phyloP scores from a whole-genome alignment of 2,329 filamentous ascomycete species.

The Fusarium cicatricum region DNA sequence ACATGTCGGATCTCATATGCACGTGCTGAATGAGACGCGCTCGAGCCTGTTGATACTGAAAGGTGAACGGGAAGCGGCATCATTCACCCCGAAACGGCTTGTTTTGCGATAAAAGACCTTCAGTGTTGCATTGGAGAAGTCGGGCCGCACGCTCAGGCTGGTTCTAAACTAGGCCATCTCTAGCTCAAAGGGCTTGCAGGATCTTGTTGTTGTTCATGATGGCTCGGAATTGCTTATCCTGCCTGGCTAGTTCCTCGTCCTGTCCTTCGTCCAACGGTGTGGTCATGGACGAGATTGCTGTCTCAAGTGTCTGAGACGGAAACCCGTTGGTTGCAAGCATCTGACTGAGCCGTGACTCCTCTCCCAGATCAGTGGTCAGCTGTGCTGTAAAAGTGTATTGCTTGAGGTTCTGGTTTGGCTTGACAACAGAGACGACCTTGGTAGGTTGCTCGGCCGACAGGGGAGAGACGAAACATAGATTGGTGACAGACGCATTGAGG shows the following conservation, averaged over 20 bases:
- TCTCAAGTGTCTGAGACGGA: slow-evolving; percentile 55
- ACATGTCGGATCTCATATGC: slow-evolving; percentile 25
- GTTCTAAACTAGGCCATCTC: slow-evolving; percentile 15
- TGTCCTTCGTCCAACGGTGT: slow-evolving; percentile 36
- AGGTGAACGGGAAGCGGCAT: slow-evolving; percentile 21
- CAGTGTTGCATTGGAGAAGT: slow-evolving; percentile 13
- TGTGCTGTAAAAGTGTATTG: slow-evolving; percentile 73
- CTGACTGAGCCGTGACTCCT: slow-evolving; percentile 54
- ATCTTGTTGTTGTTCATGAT: slow-evolving; percentile 55
- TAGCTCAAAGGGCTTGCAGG: slow-evolving; percentile 28
- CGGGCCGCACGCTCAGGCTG: slow-evolving; percentile 3
- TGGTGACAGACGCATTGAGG: slow-evolving; percentile 84
- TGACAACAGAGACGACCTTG: slow-evolving; percentile 71
- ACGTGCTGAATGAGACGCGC: slow-evolving; percentile 16
- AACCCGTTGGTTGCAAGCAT: slow-evolving; percentile 59
- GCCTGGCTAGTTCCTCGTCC: slow-evolving; percentile 42
- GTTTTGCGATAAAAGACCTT: neutral
- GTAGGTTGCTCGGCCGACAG: slow-evolving; percentile 52
- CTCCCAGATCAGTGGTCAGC: slow-evolving; percentile 56
- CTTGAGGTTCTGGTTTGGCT: slow-evolving; percentile 76
- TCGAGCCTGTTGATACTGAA: slow-evolving; percentile 33
- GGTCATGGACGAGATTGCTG: slow-evolving; percentile 57
- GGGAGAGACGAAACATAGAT: slow-evolving; percentile 77
- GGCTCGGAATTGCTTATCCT: slow-evolving; percentile 55
- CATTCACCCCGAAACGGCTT: slow-evolving; percentile 21